Evolutionary conservation across 176 grass and related monocot species (phyloP).

Genomic region (Pharus latifolius): DNA sequence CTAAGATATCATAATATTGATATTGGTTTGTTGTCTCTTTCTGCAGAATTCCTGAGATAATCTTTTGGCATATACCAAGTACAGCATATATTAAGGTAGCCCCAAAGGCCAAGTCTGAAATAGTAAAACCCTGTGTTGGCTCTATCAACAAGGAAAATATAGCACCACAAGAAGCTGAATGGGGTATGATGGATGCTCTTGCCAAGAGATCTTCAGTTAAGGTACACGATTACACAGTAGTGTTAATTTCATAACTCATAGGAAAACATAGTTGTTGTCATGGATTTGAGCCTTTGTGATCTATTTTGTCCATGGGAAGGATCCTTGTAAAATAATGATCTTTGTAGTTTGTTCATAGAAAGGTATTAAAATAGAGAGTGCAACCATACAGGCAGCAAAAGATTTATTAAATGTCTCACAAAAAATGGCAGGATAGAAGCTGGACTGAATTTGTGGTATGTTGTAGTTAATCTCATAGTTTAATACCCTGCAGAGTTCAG

Average conservation of each 20-base stretch:
- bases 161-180: conserved; percentile 61
- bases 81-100: conserved; percentile 50
- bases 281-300: no score
- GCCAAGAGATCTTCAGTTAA: conserved; percentile 54
- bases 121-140: conserved; percentile 52
- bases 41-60: conserved; percentile 55
- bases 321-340: no score
- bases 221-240: conserved; percentile 5
- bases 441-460: no score
- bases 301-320: no score
- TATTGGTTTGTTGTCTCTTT: neutral
- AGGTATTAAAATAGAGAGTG: no score
- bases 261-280: neutral
- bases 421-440: no score
- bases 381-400: no score
- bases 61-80: conserved; percentile 95
- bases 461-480: no score
- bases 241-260: neutral
- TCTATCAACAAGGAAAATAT: conserved; percentile 79
- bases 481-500: no score
- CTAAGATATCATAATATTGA: neutral
- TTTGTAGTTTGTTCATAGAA: no score
- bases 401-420: no score
- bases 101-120: conserved; percentile 28
- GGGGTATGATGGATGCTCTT: conserved; percentile 73